A percentile compares a stretch with the other conserved stretches of the same genome.
Conservation (phyloP, 1,139 yeast species). For the Nakaseomyces nivariensis region DNA sequence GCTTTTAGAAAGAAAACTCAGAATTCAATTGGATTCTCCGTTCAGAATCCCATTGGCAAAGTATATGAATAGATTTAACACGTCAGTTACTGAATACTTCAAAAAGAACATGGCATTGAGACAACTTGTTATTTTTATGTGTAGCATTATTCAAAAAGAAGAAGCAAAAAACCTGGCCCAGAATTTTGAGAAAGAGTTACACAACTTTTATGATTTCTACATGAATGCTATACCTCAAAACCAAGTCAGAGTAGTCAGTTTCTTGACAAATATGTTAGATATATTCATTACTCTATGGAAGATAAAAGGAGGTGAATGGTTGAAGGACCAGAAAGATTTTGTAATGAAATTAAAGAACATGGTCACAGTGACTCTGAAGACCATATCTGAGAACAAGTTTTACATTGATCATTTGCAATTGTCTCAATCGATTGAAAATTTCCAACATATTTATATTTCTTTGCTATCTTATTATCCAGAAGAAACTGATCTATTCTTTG, state of each 20-base stretch:
- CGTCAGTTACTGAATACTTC: slow-evolving; percentile 65
- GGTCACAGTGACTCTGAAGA: slow-evolving; percentile 19
- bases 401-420: slow-evolving; percentile 49
- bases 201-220: slow-evolving; percentile 29
- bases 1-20: slow-evolving; percentile 69
- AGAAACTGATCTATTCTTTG: slow-evolving; percentile 37
- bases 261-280: slow-evolving; percentile 57
- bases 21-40: slow-evolving; percentile 82
- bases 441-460: slow-evolving; percentile 41
- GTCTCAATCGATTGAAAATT: slow-evolving; percentile 57
- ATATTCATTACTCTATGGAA: slow-evolving; percentile 44
- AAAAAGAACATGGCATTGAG: slow-evolving; percentile 57
- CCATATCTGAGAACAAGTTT: slow-evolving; percentile 21
- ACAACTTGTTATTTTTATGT: slow-evolving; percentile 39
- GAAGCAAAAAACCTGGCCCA: slow-evolving; percentile 51
- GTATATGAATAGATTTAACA: slow-evolving; percentile 74
- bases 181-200: slow-evolving; percentile 44
- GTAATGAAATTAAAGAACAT: slow-evolving; percentile 23
- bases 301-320: slow-evolving; percentile 51
- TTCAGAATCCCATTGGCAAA: slow-evolving; percentile 87
- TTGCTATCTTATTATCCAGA: slow-evolving; percentile 37
- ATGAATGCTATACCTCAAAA: slow-evolving; percentile 23
- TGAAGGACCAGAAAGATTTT: slow-evolving; percentile 40
- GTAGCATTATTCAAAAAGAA: slow-evolving; percentile 29
- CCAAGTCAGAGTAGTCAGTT: slow-evolving; percentile 29